Evolutionary conservation across 2,329 filamentous ascomycete species (phyloP), one percentile per base, ranked within the genome.

Genomic region (Alternaria arborescens): DNA sequence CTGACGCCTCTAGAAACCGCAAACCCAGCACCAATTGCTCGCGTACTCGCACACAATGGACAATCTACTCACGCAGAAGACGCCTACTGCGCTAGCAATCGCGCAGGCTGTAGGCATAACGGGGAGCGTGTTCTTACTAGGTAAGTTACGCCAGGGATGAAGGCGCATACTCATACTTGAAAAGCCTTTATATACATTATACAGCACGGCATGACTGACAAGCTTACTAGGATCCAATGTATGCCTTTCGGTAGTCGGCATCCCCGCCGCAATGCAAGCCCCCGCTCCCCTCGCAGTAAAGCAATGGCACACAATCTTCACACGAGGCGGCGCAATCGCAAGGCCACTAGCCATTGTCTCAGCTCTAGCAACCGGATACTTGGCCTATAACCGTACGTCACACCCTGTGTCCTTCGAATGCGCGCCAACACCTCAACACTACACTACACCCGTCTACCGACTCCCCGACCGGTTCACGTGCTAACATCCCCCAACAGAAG

Each of bases 261-360:
- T 86, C 2, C 87, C 87, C 2, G 81, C 84, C 41, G 75, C 88
- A 8, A 81, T 89, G 59, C 79, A 85, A 60, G 83, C 85, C 0
- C 87, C 87, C 1, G 81, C 84, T 1, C 82, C 82, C 2, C 75
- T 88, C 11, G 82, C 88, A 61, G 83, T 85, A 32, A 80, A 79
- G 40, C 87, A 89, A 76, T 89, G 86, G 86, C 68, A 74, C 59
- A 78, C 71, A 41, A 72, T 81, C 59, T 84, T 78, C 73, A 68
- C 73, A 18, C 65, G 70, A 3, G 83, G 83, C 52, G 79, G 68
- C 71, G 54, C 61, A 67, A 55, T 80, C 40, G 79, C 83, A 20
- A 80, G 81, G 0, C 62, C 76, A 1, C 58, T 82, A 8, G 75
- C 81, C 6, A 58, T 82, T n/a, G 26, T 82, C 26, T 78, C 82